These are phyloP conservation scores for Crucibulum laeve DNA, from an alignment of 768 basidiomycete species.

Conservation along the genomic window DNA sequence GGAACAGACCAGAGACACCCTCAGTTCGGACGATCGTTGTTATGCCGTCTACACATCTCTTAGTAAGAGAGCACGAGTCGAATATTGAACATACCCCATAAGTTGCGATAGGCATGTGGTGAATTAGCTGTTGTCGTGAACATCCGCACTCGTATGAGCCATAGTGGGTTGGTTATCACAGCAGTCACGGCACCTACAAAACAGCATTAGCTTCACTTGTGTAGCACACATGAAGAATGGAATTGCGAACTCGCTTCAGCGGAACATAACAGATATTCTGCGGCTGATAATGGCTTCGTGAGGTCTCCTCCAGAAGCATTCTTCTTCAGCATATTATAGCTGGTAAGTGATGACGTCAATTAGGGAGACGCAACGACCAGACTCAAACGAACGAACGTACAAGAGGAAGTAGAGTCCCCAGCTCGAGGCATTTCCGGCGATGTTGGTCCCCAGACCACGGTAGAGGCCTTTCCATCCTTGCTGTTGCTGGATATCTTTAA, in stretches of 20 bases:
- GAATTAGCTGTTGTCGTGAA: conserved; percentile 75
- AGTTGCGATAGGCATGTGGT: conserved; percentile 70
- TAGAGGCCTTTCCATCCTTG: conserved; percentile 88
- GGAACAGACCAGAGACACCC: conserved; percentile 77
- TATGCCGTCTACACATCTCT: conserved; percentile 50
- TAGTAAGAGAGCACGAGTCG: neutral
- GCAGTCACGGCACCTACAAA: conserved; percentile 85
- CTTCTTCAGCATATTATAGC: conserved; percentile 92
- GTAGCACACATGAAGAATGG: conserved; percentile 7
- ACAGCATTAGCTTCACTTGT: conserved; percentile 6
- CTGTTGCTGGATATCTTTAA: conserved; percentile 66
- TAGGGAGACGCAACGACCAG: neutral
- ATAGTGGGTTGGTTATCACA: conserved; percentile 93
- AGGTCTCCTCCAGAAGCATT: conserved; percentile 67
- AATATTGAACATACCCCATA: conserved; percentile 56
- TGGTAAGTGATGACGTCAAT: conserved; percentile 22
- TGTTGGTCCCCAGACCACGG: conserved; percentile 84
- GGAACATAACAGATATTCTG: conserved; percentile 81
- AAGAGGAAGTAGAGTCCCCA: conserved; percentile 99
- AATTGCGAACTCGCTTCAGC: conserved; percentile 90
- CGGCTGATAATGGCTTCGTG: conserved; percentile 63
- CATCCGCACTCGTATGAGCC: conserved; percentile 97
- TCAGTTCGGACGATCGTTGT: conserved; percentile 66
- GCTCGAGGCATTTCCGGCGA: conserved; percentile 91
- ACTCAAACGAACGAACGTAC: conserved; percentile 47